phyloP scores from a whole-genome alignment of 2,329 filamentous ascomycete genomes.

The Ophiostoma angusticollis region DNA sequence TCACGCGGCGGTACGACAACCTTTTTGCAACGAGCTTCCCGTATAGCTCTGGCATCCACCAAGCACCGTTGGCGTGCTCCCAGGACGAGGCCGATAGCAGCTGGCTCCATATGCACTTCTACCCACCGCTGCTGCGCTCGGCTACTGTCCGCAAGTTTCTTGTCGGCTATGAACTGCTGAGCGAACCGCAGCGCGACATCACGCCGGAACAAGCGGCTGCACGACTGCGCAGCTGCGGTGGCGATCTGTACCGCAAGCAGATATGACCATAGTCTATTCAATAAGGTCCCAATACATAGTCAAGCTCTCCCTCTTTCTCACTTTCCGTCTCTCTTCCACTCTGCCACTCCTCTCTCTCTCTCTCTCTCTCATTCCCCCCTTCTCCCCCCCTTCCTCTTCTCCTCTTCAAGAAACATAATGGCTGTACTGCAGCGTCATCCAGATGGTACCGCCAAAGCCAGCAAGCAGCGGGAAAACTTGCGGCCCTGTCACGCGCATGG shows the following conservation, averaged over 20 bases:
- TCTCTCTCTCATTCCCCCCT: not conserved
- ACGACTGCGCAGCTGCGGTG: conserved; percentile 61
- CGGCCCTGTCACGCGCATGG: conserved; percentile 49
- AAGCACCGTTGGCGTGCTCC: conserved; percentile 74
- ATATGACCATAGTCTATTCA: too few relatives aligned
- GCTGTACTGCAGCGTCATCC: conserved; percentile 55
- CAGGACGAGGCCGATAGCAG: conserved; percentile 75
- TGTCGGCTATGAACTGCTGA: conserved; percentile 92
- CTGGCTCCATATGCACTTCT: conserved; percentile 96
- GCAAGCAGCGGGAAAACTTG: conserved; percentile 43
- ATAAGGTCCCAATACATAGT: conserved; percentile 5
- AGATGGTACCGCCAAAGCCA: conserved; percentile 31
- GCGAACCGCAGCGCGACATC: conserved; percentile 95
- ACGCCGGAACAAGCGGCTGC: conserved; percentile 90
- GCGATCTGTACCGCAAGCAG: conserved; percentile 75
- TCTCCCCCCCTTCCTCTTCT: not conserved
- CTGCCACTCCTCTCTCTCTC: not conserved
- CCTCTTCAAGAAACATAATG: conserved; percentile 43
- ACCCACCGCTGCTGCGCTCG: conserved; percentile 81
- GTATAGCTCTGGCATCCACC: conserved; percentile 93
- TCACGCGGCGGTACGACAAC: conserved; percentile 89
- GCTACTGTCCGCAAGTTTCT: conserved; percentile 93
- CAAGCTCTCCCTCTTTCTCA: not conserved
- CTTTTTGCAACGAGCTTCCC: conserved; percentile 94
- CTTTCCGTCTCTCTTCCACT: not conserved